Base-by-base conservation (phyloP, 176 grass and related monocot species). In the Cenchrus purpureus region DNA sequence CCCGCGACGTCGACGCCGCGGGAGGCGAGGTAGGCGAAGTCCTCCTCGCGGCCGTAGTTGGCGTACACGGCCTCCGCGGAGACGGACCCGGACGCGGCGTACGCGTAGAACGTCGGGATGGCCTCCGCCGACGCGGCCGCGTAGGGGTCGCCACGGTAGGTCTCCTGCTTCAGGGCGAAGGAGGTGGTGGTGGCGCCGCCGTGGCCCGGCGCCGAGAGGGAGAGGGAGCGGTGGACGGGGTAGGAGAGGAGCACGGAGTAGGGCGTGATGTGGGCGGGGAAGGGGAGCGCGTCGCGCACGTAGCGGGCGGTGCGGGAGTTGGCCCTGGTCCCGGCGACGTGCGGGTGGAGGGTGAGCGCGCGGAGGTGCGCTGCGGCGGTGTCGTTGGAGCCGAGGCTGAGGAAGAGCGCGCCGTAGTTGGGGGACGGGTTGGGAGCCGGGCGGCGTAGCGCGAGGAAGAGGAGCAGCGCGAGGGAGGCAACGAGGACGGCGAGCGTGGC, bases 231-330 rank as follows among this genome's bases (percentile, higher is more conserved):
- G 71, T 80, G 81, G 84, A 93, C 66, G 19, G 92, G 92, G 84
- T 91, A 93, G 70, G 88, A 93, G 71, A 97, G 92, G 45, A 94
- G 86, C 48, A 97, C 88, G 19, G 92, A 92, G 83, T 97, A 97
- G 15, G 73, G 86, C 16, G 88, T 81, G 65, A 81, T n/a, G 86
- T 88, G 92, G 40, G 85, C 53, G 16, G 90, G 59, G 76, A 95
- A 84, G 45, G 90, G 63, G 77, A 91, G 56, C 1, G 71, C 53
- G 65, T 74, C 14, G 82, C 78, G 67, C 54, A 93, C 90, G 53
- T 94, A 94, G 73, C 84, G 76, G 51, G 91, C 92, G 14, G 74
- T 88, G 58, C 61, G 42, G n/a, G 95, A 79, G 71, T 94, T 84
- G 52, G 86, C 91, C 64, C 67, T 49, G 66, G 95, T 88, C 60